These are phyloP conservation scores for Solanum gandarillasii DNA, from an alignment of 257 asterid genomes.

Conservation along the genomic window DNA sequence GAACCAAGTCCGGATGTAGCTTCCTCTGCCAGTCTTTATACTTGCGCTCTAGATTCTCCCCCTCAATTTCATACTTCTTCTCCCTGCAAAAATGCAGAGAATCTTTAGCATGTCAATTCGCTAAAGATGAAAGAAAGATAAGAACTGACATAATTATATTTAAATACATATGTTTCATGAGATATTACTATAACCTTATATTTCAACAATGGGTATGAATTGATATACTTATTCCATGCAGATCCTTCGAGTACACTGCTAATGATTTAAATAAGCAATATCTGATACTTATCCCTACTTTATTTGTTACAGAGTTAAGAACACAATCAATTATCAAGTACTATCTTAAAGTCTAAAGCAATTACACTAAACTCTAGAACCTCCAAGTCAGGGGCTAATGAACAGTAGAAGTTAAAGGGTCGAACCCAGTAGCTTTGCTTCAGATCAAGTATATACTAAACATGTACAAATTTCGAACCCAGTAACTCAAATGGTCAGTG, in stretches of 20 bases:
- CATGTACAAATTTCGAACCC: neutral
- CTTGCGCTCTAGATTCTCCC: conserved; percentile 52
- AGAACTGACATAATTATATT: neutral
- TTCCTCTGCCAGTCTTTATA: conserved; percentile 97
- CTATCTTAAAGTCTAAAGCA: neutral
- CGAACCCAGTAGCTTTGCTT: neutral
- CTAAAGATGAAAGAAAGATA: neutral
- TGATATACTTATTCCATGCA: no score
- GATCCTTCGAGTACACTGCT: no score
- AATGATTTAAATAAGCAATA: no score
- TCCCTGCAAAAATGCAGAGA: conserved; percentile 30
- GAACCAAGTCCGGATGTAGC: conserved; percentile 96
- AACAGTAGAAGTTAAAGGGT: neutral
- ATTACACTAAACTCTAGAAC: neutral
- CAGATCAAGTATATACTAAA: neutral
- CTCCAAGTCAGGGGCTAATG: neutral
- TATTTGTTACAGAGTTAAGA: neutral
- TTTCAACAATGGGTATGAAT: neutral
- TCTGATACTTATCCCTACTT: neutral
- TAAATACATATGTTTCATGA: neutral
- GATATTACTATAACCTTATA: neutral
- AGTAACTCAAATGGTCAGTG: neutral
- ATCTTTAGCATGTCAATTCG: neutral
- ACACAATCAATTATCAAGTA: neutral
- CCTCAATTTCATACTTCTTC: conserved; percentile 43